Base-by-base conservation (phyloP, 2,329 filamentous ascomycete species). In the Lachnellula subtilissima region DNA sequence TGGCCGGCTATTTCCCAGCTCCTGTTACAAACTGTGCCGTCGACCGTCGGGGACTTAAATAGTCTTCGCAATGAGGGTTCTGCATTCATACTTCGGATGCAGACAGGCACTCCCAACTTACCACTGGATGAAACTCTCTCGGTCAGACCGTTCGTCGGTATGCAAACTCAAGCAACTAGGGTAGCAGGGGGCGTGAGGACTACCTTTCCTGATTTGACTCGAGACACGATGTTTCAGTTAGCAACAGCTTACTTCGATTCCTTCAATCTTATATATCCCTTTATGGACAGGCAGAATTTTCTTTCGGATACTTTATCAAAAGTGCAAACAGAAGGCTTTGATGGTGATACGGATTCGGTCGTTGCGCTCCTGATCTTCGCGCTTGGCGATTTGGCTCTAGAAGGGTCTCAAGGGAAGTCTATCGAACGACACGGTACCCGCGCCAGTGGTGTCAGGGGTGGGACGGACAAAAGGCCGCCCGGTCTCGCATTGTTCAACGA, bases 401-500 rank as follows among this genome's bases (percentile, higher is more conserved):
- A 79, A 43, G 78, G 76, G 6, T 69, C 73, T 4, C 73, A 74
- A 32, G 79, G 78, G 14, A 66, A 70, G 15, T 75, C 81, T 3
- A 70, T 81, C 42, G 71, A 72, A 48, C 64, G 69, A 5, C 70
- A 74, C 51, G 73, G 78, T 40, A 75, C 76, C 12, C 73, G 73
- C 1, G 67, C 74, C 1, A 81, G 80, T 62, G 80, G 81, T 2
- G 71, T 84, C 23, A 76, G 76, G 42, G 81, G 81, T 12, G 79
- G 80, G 1, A 74, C 76, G 2, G 62, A 68, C 2, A 71, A 74
- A 14, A 72, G 71, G 17, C 82, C 82, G 2, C 83, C 83, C 0
- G 83, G 83, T 0, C 66, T 86, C 2, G 74, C 75, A 1, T 74
- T 84, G 37, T 86, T 85, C 69, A 86, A 86, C 59, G 83, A 85